These are phyloP conservation scores for Talaromyces sp. DNA, from an alignment of 2,329 filamentous ascomycete genomes.

Conservation along the genomic window DNA sequence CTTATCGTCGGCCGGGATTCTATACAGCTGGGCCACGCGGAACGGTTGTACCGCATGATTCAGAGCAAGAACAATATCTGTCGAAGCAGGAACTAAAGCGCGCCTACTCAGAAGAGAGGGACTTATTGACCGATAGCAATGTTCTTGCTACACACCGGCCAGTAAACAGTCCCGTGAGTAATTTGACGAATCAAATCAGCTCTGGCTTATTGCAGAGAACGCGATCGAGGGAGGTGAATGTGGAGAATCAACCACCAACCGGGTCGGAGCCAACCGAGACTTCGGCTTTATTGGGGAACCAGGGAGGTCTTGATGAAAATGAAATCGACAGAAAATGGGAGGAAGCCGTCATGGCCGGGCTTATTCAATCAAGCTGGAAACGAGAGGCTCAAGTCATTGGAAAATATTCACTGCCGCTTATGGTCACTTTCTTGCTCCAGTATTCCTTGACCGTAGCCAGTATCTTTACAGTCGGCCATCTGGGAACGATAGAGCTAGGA, in stretches of 20 bases:
- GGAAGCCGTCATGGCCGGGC: slow-evolving; percentile 72
- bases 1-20: slow-evolving; percentile 72
- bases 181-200: slow-evolving; percentile 21
- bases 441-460: slow-evolving; percentile 80
- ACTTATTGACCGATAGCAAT: slow-evolving; percentile 55
- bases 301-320: slow-evolving; percentile 46
- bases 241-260: background rate
- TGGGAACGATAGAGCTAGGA: slow-evolving; percentile 66
- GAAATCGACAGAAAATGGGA: slow-evolving; percentile 73
- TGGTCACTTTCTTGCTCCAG: slow-evolving; percentile 71
- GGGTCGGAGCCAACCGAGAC: slow-evolving; percentile 34
- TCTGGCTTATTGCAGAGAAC: slow-evolving; percentile 16
- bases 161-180: slow-evolving; percentile 12
- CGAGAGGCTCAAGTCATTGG: slow-evolving; percentile 78
- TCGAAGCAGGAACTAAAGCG: slow-evolving; percentile 50
- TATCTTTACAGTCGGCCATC: slow-evolving; percentile 70
- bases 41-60: slow-evolving; percentile 54
- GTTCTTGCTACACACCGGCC: slow-evolving; percentile 51
- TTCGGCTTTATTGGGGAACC: slow-evolving; percentile 43
- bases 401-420: slow-evolving; percentile 65
- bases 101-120: slow-evolving; percentile 53
- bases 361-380: slow-evolving; percentile 86
- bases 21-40: slow-evolving; percentile 68
- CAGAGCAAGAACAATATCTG: slow-evolving; percentile 39
- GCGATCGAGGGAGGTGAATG: background rate